These are phyloP conservation scores for Xylariaceae sp. DNA, from an alignment of 2,329 filamentous ascomycete species.

Conservation along the genomic window DNA sequence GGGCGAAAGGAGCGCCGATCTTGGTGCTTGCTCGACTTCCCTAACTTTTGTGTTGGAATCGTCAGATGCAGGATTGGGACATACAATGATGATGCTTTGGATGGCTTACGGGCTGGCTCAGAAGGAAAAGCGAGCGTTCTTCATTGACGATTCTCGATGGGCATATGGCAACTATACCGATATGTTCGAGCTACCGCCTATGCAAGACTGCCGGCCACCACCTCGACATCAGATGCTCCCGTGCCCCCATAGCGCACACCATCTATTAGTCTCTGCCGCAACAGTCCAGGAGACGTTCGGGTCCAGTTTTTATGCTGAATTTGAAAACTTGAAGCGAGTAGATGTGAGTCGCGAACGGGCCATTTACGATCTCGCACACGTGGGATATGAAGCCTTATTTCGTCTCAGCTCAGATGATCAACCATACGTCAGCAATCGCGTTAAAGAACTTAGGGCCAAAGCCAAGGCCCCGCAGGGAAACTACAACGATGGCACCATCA, in stretches of 20 bases:
- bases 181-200: slow-evolving; percentile 66
- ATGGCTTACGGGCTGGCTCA: slow-evolving; percentile 76
- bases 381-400: slow-evolving; percentile 72
- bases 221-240: slow-evolving; percentile 73
- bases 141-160: slow-evolving; percentile 81
- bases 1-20: slow-evolving; percentile 42
- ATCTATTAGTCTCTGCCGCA: slow-evolving; percentile 68
- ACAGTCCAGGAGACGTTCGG: slow-evolving; percentile 65
- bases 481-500: slow-evolving; percentile 47
- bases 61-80: slow-evolving; percentile 71
- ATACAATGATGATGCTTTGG: slow-evolving; percentile 75
- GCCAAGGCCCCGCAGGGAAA: slow-evolving; percentile 40
- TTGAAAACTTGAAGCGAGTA: slow-evolving; percentile 45
- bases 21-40: slow-evolving; percentile 62
- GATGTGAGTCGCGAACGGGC: slow-evolving; percentile 51
- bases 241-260: slow-evolving; percentile 70
- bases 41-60: slow-evolving; percentile 77
- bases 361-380: slow-evolving; percentile 64
- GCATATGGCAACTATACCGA: slow-evolving; percentile 71
- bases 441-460: slow-evolving; percentile 50
- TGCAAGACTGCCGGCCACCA: slow-evolving; percentile 64
- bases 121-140: slow-evolving; percentile 71
- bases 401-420: slow-evolving; percentile 62
- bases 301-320: slow-evolving; percentile 50
- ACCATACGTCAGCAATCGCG: slow-evolving; percentile 58